Evolutionary conservation across 495 filamentous ascomycete genomes (phyloP).

Genomic region (Podospora pseudopauciseta): DNA sequence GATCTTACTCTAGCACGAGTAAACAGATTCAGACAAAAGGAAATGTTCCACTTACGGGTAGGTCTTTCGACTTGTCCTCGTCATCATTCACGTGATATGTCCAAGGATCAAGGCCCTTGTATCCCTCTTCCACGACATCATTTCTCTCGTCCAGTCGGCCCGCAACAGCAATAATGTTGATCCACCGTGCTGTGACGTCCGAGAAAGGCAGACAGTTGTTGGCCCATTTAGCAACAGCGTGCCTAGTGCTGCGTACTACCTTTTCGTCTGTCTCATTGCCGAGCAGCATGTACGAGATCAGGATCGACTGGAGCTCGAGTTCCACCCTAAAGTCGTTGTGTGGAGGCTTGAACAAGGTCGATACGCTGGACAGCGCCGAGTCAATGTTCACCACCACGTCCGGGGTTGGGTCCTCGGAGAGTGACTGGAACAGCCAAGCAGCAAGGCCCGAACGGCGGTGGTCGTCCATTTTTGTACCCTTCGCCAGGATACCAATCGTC

Average conservation of each 20-base stretch:
- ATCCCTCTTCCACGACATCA: constrained; percentile 86
- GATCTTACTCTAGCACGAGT: no score
- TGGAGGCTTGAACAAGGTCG: constrained; percentile 47
- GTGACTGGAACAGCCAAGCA: constrained; percentile 73
- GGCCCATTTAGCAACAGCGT: constrained; percentile 81
- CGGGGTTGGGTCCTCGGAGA: constrained; percentile 74
- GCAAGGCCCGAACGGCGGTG: constrained; percentile 57
- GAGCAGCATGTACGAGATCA: constrained; percentile 64
- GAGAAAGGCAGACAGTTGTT: constrained; percentile 82
- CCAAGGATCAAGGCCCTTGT: constrained; percentile 70
- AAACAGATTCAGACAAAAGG: no score
- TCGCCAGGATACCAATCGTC: constrained; percentile 75
- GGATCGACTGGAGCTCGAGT: constrained; percentile 43
- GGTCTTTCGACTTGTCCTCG: constrained; percentile 20
- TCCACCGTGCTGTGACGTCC: constrained; percentile 79
- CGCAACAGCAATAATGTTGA: constrained; percentile 75
- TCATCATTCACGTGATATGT: constrained; percentile 42
- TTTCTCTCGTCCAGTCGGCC: constrained; percentile 60
- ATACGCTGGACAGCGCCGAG: constrained; percentile 75
- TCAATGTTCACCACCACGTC: constrained; percentile 83
- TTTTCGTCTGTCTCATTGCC: constrained; percentile 52
- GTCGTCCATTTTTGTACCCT: constrained; percentile 47
- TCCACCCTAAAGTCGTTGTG: constrained; percentile 31
- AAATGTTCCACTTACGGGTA: constrained; percentile 30
- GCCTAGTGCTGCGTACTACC: constrained; percentile 64